Evolutionary conservation across 306 rosid species (phyloP), one percentile per base, ranked within the genome.

Genomic region (Cyclanthera cordifolia): DNA sequence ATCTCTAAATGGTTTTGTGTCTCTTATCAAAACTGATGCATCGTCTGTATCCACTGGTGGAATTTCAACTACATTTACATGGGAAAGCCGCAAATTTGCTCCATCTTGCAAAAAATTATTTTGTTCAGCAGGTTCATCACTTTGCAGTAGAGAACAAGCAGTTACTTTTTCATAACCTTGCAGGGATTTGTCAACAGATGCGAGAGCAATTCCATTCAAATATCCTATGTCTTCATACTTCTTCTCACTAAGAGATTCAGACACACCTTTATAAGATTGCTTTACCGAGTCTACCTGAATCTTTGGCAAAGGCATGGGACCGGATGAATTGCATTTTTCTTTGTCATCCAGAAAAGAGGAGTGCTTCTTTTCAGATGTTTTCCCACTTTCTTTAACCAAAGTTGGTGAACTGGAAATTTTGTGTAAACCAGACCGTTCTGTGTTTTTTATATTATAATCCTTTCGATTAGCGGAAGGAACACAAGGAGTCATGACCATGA

Each of bases 361-460:
- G 39, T 47, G 64, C 70, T 20, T 54, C 53, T 68, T 74, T 46
- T 58, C 84, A 13, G 72, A 67, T 64, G 70, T 46, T 48, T 65
- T 71, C 37, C 73, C 79, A 46, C 72, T 75, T 24, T 4, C 55
- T 13, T 72, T 78, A 72, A 53, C 73, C 57, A 78, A n/a, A n/a
- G n/a, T 73, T 60, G 64, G 74, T 72, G 82, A 25, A 72, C 59
- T 63, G 74, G 76, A 75, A 67, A 75, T 46, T 74, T 74, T 79
- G 49, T 78, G 73, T 25, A 16, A 11, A 46, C 8, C 54, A 45
- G 24, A 66, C 71, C 24, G 54, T 16, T 16, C 55, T 9, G 55
- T 34, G 8, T 46, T 80, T 72, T 64, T 80, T 79, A 82, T 84
- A 72, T 83, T 68, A 70, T 55, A 71, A 58, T 54, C 66, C 23